Evolutionary conservation across 768 basidiomycete species (phyloP).

Genomic region (Pleurotus djamor): DNA sequence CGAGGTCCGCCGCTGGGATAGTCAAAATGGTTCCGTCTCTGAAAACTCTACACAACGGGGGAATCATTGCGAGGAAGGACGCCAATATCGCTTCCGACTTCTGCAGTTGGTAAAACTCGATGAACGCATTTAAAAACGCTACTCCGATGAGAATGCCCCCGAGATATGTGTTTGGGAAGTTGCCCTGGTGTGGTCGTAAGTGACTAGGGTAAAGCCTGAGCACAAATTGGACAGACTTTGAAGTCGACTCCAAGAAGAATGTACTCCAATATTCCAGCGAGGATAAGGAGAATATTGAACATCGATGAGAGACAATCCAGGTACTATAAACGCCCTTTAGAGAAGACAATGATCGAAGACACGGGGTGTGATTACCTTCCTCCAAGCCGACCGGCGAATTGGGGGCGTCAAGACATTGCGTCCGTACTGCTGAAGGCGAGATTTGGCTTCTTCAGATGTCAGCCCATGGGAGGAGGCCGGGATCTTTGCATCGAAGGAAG

Average conservation of each 20-base stretch:
- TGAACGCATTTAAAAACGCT: slow-evolving; percentile 67
- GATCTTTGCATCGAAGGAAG: slow-evolving; percentile 52
- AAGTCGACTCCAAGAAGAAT: slow-evolving; percentile 61
- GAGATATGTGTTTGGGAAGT: slow-evolving; percentile 66
- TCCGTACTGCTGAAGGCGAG: slow-evolving; percentile 54
- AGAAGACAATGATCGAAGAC: slow-evolving; percentile 7
- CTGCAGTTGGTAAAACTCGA: slow-evolving; percentile 73
- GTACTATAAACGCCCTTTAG: slow-evolving; percentile 38
- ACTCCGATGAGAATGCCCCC: slow-evolving; percentile 68
- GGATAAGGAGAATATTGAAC: slow-evolving; percentile 68
- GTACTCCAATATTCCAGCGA: slow-evolving; percentile 67
- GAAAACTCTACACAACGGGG: slow-evolving; percentile 62
- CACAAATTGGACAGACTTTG: slow-evolving; percentile 31
- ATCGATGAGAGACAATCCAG: slow-evolving; percentile 58
- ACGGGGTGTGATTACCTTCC: slow-evolving; percentile 40
- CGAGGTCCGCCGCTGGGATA: slow-evolving; percentile 59
- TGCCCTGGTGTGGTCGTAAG: slow-evolving; percentile 31
- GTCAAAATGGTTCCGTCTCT: slow-evolving; percentile 53
- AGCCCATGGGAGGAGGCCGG: slow-evolving; percentile 50
- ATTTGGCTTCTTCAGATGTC: slow-evolving; percentile 47
- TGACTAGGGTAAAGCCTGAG: slow-evolving; percentile 8
- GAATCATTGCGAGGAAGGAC: slow-evolving; percentile 73
- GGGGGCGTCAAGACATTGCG: slow-evolving; percentile 65
- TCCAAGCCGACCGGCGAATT: slow-evolving; percentile 61
- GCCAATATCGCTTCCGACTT: slow-evolving; percentile 74